Percentiles rank a stretch among this genome's conserved stretches.
Evolutionary conservation across 2,329 filamentous ascomycete genomes (phyloP).

Genomic region (Aureobasidium sp.): DNA sequence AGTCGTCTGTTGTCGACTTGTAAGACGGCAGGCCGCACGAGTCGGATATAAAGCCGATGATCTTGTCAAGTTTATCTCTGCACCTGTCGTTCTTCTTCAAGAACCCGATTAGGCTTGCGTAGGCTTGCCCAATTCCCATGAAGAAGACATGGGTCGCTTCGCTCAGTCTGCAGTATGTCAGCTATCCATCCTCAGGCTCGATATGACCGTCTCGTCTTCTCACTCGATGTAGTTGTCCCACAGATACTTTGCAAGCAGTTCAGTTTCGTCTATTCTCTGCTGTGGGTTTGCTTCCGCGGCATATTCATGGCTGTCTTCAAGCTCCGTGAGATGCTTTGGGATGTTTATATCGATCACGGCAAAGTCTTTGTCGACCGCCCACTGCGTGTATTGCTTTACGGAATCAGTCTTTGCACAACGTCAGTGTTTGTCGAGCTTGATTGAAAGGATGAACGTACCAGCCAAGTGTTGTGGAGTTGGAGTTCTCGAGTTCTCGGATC

Average conservation of each 20-base stretch:
- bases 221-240: constrained; percentile 96
- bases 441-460: constrained; percentile 45
- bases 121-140: constrained; percentile 83
- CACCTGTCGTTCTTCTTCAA: constrained; percentile 55
- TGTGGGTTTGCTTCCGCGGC: constrained; percentile 39
- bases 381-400: constrained; percentile 71
- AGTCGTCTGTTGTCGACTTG: constrained; percentile 54
- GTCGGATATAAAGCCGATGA: constrained; percentile 74
- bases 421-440: constrained; percentile 28
- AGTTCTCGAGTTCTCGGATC: constrained; percentile 54
- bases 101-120: constrained; percentile 71
- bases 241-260: constrained; percentile 72
- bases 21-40: constrained; percentile 63
- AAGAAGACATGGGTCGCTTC: constrained; percentile 68
- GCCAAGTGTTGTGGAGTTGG: constrained; percentile 76
- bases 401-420: constrained; percentile 60
- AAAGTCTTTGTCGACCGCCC: constrained; percentile 68
- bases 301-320: constrained; percentile 37
- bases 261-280: constrained; percentile 39
- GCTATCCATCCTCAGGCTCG: not conserved
- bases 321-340: constrained; percentile 62
- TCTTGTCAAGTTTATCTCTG: constrained; percentile 57
- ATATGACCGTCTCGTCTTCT: constrained; percentile 16
- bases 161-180: constrained; percentile 41
- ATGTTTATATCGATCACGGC: constrained; percentile 88